These are phyloP conservation scores for Xylariaceae sp. DNA, from an alignment of 2,329 filamentous ascomycete genomes.

Conservation along the genomic window DNA sequence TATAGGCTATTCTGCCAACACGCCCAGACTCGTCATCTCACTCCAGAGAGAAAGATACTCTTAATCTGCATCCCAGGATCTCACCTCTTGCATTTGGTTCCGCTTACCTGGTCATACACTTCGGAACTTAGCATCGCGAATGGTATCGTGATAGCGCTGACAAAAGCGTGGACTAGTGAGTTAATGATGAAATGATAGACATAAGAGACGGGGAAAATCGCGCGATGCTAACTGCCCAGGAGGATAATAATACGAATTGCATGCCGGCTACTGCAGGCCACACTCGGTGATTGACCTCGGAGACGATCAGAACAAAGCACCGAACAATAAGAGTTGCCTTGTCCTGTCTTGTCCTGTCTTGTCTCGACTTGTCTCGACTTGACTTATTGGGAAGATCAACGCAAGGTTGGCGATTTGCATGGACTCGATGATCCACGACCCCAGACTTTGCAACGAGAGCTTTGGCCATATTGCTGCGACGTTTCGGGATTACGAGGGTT, in stretches of 20 bases:
- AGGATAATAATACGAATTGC: background rate
- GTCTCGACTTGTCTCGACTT: background rate
- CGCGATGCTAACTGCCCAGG: slow-evolving; percentile 1
- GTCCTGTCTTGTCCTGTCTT: too few relatives aligned
- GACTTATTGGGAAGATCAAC: background rate
- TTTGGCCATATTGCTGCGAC: background rate
- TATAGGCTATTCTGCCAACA: background rate
- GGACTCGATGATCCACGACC: background rate
- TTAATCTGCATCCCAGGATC: background rate
- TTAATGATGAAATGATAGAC: background rate
- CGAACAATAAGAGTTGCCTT: too few relatives aligned
- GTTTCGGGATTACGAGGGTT: background rate
- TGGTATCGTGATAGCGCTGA: background rate
- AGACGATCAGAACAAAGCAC: background rate
- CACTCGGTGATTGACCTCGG: background rate
- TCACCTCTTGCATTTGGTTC: too few relatives aligned
- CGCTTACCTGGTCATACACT: background rate
- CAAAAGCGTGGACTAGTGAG: slow-evolving; percentile 1
- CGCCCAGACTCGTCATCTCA: background rate
- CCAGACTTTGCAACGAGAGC: background rate
- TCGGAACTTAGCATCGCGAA: background rate
- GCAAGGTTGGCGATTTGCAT: background rate
- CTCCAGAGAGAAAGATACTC: background rate
- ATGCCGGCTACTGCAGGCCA: background rate
- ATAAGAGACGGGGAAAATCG: background rate